phyloP scores from a whole-genome alignment of 2,329 filamentous ascomycete species.

The Diaporthe destruens region DNA sequence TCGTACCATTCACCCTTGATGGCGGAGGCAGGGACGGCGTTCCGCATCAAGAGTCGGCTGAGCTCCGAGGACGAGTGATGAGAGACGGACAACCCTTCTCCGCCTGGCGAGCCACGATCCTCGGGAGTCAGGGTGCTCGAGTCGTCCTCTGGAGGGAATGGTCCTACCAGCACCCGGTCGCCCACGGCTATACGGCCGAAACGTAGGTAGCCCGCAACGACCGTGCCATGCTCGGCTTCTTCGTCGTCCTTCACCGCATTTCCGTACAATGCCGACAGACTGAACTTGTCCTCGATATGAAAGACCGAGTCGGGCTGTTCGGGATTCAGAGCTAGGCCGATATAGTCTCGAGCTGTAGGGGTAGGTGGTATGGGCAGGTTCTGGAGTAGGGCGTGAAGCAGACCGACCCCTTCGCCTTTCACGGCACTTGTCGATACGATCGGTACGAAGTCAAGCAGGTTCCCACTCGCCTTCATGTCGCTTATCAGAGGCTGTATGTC shows the following conservation, averaged over 20 bases:
- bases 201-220: slow-evolving; percentile 88
- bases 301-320: slow-evolving; percentile 77
- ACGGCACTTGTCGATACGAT: slow-evolving; percentile 91
- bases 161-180: slow-evolving; percentile 82
- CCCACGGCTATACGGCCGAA: slow-evolving; percentile 83
- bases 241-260: slow-evolving; percentile 55
- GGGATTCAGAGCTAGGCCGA: slow-evolving; percentile 68
- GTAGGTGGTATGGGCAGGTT: slow-evolving; percentile 76
- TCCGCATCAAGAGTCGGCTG: slow-evolving; percentile 64
- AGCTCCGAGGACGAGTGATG: slow-evolving; percentile 68
- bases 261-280: slow-evolving; percentile 74
- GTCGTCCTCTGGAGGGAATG: slow-evolving; percentile 73
- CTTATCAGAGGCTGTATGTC: slow-evolving; percentile 70
- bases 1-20: slow-evolving; percentile 80
- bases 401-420: slow-evolving; percentile 83
- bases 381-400: slow-evolving; percentile 84
- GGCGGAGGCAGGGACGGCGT: slow-evolving; percentile 63
- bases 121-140: slow-evolving; percentile 56
- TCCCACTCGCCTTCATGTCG: slow-evolving; percentile 58
- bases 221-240: slow-evolving; percentile 69
- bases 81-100: slow-evolving; percentile 64
- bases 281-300: slow-evolving; percentile 92
- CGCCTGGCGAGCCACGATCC: slow-evolving; percentile 61
- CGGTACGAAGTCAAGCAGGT: slow-evolving; percentile 72
- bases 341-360: slow-evolving; percentile 66